Conservation (phyloP, 306 rosid species). For the Neltuma alba region DNA sequence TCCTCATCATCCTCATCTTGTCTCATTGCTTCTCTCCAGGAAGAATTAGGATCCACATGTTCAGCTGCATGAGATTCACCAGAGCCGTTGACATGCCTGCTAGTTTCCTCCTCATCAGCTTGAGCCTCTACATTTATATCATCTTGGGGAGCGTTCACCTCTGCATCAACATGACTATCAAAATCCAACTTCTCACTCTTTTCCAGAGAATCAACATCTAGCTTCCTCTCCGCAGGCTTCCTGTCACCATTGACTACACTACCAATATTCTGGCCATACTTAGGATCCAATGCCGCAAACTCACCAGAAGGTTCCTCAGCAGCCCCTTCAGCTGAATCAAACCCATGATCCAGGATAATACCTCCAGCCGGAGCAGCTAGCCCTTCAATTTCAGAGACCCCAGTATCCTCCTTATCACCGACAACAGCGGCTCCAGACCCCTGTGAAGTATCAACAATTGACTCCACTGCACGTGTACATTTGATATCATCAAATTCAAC, state of each 20-base stretch:
- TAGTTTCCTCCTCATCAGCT: constrained; percentile 35
- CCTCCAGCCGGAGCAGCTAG: constrained; percentile 38
- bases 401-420: constrained; percentile 46
- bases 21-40: constrained; percentile 30
- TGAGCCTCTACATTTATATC: constrained; percentile 32
- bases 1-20: constrained; percentile 46
- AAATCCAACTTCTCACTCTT: constrained; percentile 28
- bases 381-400: constrained; percentile 47
- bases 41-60: constrained; percentile 32
- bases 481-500: constrained; percentile 34
- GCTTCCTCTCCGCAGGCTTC: constrained; percentile 25
- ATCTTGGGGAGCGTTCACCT: constrained; percentile 24
- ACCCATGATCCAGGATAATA: constrained; percentile 53
- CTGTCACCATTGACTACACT: constrained; percentile 1
- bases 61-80: constrained; percentile 38
- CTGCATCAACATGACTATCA: neutral
- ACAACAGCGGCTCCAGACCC: constrained; percentile 49
- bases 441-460: constrained; percentile 43
- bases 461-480: constrained; percentile 36
- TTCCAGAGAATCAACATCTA: constrained; percentile 32
- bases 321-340: constrained; percentile 43
- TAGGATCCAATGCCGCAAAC: neutral
- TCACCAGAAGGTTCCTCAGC: constrained; percentile 19
- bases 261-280: constrained; percentile 31
- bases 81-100: constrained; percentile 11